Evolutionary conservation across 495 filamentous ascomycete genomes (phyloP).

Genomic region (Aspergillus asperescens): DNA sequence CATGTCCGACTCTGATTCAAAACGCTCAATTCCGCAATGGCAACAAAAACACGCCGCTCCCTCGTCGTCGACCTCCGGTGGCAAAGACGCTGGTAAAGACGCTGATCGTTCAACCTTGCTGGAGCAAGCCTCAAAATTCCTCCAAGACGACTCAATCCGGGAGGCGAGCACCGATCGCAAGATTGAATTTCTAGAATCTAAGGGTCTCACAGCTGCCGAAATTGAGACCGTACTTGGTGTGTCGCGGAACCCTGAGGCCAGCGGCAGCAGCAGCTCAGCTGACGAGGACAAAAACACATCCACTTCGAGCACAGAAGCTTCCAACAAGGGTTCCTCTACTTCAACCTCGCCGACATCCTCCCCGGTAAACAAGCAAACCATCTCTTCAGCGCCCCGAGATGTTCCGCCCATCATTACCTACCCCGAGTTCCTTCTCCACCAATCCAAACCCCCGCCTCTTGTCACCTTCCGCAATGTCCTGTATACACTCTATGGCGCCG

Average conservation of each 20-base stretch:
- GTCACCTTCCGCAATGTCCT: slow-evolving; percentile 70
- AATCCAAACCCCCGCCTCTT: slow-evolving; percentile 65
- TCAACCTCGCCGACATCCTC: slow-evolving; percentile 12
- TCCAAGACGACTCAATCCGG: slow-evolving; percentile 72
- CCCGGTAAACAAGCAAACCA: slow-evolving; percentile 9
- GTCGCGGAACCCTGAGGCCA: slow-evolving; percentile 34
- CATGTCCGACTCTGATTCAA: slow-evolving; percentile 39
- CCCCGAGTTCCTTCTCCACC: slow-evolving; percentile 77
- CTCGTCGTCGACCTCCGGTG: slow-evolving; percentile 31
- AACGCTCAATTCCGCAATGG: slow-evolving; percentile 44
- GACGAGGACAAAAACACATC: slow-evolving; percentile 18
- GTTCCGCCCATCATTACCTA: slow-evolving; percentile 92
- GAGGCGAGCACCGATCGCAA: slow-evolving; percentile 67
- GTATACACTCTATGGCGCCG: slow-evolving; percentile 71
- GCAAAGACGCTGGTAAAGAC: slow-evolving; percentile 15
- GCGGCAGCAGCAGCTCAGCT: slow-evolving; percentile 14
- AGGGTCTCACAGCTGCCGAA: slow-evolving; percentile 65
- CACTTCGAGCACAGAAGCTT: neutral
- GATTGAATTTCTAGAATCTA: slow-evolving; percentile 69
- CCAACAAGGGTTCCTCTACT: slow-evolving; percentile 14
- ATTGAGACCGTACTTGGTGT: slow-evolving; percentile 60
- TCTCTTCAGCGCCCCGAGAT: slow-evolving; percentile 32
- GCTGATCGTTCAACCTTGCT: slow-evolving; percentile 45
- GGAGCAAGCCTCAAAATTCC: slow-evolving; percentile 69
- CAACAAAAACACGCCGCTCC: slow-evolving; percentile 31